Conservation (phyloP, 1,139 yeast genomes). For the Suhomyces atakaporum region DNA sequence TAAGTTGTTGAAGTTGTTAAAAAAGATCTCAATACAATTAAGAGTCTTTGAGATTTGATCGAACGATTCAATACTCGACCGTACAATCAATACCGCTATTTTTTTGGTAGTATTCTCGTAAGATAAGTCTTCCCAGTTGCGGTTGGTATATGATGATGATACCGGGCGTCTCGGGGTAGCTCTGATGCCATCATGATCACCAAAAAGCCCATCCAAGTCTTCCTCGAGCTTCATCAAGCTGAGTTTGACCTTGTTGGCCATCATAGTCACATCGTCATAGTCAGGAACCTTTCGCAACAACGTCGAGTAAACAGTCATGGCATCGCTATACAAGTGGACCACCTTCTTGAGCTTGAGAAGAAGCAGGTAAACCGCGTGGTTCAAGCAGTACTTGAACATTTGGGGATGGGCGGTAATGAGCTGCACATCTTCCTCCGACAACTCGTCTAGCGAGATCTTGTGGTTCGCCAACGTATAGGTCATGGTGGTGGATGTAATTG, state of each 20-base stretch:
- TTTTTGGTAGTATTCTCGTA: constrained; percentile 31
- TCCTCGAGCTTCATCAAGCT: constrained; percentile 33
- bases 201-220: constrained; percentile 35
- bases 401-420: constrained; percentile 32
- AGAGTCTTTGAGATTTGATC: constrained; percentile 26
- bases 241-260: constrained; percentile 31
- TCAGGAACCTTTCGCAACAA: constrained; percentile 42
- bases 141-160: constrained; percentile 4
- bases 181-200: constrained; percentile 14
- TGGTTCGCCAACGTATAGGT: constrained; percentile 39
- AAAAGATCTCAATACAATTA: constrained; percentile 37
- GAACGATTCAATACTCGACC: constrained; percentile 26
- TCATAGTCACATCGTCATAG: constrained; percentile 44
- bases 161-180: constrained; percentile 1
- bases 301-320: constrained; percentile 44
- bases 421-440: constrained; percentile 27
- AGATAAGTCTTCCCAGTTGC: constrained; percentile 32
- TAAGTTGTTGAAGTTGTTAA: constrained; percentile 40
- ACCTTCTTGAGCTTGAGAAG: constrained; percentile 34
- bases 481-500: constrained; percentile 21
- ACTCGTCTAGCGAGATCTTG: constrained; percentile 25
- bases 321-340: constrained; percentile 41
- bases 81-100: constrained; percentile 23
- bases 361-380: constrained; percentile 32
- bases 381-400: constrained; percentile 37